Conservation (phyloP, 2,329 filamentous ascomycete genomes). For the Botryotinia calthae region DNA sequence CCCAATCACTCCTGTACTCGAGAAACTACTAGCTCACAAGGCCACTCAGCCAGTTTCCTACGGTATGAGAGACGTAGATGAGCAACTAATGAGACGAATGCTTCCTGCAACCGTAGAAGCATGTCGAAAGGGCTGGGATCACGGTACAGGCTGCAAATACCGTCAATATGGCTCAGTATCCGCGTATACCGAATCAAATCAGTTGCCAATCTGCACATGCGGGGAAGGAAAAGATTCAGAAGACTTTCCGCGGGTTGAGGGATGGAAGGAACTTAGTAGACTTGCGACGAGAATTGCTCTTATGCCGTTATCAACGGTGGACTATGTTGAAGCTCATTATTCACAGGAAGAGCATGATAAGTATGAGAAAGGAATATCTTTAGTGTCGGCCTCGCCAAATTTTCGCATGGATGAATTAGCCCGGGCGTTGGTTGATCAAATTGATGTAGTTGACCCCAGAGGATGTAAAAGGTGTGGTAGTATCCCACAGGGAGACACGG, state of each 20-base stretch:
- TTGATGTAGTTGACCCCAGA: background rate
- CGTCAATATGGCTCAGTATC: background rate
- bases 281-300: background rate
- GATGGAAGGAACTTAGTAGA: background rate
- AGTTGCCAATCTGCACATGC: background rate
- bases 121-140: conserved; percentile 22
- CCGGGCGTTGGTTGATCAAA: too few species aligned
- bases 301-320: conserved; percentile 4
- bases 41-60: background rate
- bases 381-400: too few species aligned
- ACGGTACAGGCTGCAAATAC: conserved; percentile 3
- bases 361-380: too few species aligned
- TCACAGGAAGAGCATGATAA: background rate
- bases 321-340: background rate
- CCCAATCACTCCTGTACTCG: background rate
- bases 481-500: background rate
- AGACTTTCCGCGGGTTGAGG: background rate
- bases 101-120: conserved; percentile 21
- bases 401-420: background rate
- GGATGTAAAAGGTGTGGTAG: background rate
- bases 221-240: background rate
- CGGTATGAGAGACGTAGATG: background rate
- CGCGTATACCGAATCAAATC: background rate
- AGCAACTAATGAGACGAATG: conserved; percentile 15
- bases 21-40: background rate